Conservation (phyloP, 176 grass and related monocot species). For the Hsuehochloa calcarea region DNA sequence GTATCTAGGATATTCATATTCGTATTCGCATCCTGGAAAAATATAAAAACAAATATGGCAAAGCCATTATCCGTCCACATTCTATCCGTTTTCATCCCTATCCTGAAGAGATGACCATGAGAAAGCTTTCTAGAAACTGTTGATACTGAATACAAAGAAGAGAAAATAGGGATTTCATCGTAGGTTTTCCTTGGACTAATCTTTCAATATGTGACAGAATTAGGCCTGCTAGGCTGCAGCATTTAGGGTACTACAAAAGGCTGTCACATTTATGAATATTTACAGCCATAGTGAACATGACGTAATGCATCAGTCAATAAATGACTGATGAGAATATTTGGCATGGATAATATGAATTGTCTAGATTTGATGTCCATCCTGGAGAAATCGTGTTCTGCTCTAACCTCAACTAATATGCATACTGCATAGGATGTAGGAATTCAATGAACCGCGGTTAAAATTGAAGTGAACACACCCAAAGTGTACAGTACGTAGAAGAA, state of each 20-base stretch:
- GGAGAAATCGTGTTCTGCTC: background rate
- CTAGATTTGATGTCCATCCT: background rate
- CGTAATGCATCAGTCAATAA: background rate
- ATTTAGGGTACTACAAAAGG: background rate
- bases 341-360: background rate
- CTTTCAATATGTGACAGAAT: background rate
- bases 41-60: no score
- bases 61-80: no score
- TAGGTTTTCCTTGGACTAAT: background rate
- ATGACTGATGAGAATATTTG: background rate
- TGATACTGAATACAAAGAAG: background rate
- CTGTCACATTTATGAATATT: background rate
- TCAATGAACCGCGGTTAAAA: background rate
- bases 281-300: background rate
- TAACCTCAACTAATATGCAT: background rate
- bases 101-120: background rate
- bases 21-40: no score
- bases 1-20: no score
- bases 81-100: no score
- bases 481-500: background rate
- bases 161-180: background rate
- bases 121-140: background rate
- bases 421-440: background rate
- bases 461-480: conserved; percentile 1
- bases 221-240: background rate